These are phyloP conservation scores for Rhododendron molle DNA, from an alignment of 148 eudicot genomes.

Conservation along the genomic window DNA sequence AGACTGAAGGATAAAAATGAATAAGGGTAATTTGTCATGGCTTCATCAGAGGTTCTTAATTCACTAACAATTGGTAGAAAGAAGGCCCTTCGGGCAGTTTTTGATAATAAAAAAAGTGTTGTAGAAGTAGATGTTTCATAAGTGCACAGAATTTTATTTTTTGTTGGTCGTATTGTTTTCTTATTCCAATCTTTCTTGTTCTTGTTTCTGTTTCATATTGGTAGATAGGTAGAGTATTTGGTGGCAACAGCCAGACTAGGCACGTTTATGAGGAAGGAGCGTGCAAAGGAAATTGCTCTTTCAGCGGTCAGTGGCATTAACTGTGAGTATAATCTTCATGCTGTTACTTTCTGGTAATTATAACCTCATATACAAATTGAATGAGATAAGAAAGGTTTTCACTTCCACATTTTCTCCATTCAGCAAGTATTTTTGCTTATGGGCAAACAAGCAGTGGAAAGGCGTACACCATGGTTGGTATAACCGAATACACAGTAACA, in stretches of 20 bases:
- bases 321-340: conserved; percentile 35
- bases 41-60: not conserved
- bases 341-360: not conserved
- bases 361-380: not conserved
- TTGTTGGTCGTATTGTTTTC: not conserved
- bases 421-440: conserved; percentile 85
- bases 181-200: not conserved
- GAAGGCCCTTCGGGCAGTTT: no score
- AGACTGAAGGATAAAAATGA: no score
- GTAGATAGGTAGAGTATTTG: not conserved
- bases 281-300: conserved; percentile 65
- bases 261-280: no score
- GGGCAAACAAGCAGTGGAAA: conserved; percentile 97
- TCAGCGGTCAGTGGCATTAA: conserved; percentile 73
- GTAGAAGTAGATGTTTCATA: not conserved
- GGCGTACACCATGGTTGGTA: no score
- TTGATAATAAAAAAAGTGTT: no score
- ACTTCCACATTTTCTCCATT: conserved; percentile 1
- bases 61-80: not conserved
- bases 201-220: not conserved
- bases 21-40: not conserved
- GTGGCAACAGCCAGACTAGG: no score
- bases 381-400: not conserved
- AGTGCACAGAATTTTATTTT: not conserved
- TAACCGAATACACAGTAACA: no score